Conservation (phyloP, 1,284 basidiomycete genomes). For the Chiua sp. region DNA sequence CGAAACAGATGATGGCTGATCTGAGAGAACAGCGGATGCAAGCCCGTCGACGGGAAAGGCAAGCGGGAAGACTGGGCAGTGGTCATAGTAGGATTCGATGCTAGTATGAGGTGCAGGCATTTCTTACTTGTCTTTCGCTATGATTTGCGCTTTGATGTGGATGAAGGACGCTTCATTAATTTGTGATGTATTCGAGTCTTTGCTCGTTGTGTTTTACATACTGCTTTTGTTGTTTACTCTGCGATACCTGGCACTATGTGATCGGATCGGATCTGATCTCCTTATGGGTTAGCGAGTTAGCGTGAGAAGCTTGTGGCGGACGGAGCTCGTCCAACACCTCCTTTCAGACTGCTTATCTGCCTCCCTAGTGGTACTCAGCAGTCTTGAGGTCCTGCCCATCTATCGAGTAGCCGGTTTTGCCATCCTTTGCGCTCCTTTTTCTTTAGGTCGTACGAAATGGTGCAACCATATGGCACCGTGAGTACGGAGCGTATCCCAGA, state of each 20-base stretch:
- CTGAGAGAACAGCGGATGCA: slow-evolving; percentile 60
- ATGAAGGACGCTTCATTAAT: slow-evolving; percentile 14
- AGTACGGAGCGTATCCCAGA: slow-evolving; percentile 21
- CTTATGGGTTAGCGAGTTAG: too few relatives aligned
- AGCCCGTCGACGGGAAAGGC: slow-evolving; percentile 43
- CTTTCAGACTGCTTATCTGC: not conserved
- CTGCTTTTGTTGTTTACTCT: slow-evolving; percentile 11
- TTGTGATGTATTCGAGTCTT: slow-evolving; percentile 20
- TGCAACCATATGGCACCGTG: slow-evolving; percentile 65
- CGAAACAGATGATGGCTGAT: slow-evolving; percentile 67
- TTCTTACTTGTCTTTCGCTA: not conserved
- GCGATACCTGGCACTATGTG: not conserved
- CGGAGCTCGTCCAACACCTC: too few relatives aligned
- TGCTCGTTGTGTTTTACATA: slow-evolving; percentile 17
- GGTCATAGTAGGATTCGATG: slow-evolving; percentile 34
- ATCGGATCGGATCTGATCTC: not conserved
- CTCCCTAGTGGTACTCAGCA: not conserved
- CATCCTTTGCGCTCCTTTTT: not conserved
- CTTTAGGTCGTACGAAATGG: slow-evolving; percentile 59
- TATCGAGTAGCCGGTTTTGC: not conserved
- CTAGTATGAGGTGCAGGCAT: not conserved
- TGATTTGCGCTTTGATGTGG: slow-evolving; percentile 16
- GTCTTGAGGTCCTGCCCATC: not conserved
- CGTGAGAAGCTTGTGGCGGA: not conserved
- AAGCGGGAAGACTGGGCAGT: slow-evolving; percentile 38